Evolutionary conservation across 768 basidiomycete genomes (phyloP), one percentile per base, ranked within the genome.

Genomic region (Pleurotus sapidus): DNA sequence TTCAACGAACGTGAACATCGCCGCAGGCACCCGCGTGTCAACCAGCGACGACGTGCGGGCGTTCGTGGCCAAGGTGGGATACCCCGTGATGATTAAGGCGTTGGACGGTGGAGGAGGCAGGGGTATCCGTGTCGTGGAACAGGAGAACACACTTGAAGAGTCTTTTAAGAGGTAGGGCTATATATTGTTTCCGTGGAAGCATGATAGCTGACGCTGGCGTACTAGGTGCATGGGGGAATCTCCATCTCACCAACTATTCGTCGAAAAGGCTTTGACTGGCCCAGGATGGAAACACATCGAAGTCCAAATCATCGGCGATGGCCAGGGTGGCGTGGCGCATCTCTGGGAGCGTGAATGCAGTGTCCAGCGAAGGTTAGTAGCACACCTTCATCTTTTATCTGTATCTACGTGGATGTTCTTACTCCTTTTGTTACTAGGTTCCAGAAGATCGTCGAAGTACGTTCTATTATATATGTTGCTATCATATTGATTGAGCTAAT

Each of bases 301-400:
- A 70, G 87, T 93, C 24, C 93, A 95, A 70, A 74, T 95, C 45
- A 76, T 95, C 46, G 93, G 89, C 12, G 93, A 95, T 67, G 82
- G 79, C 2, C 67, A 79, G 38, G 93, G 92, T 27, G 87, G 87
- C 71, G 85, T 87, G 20, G 87, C 89, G 46, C 93, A 95, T 69
- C 78, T 94, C 46, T 95, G 93, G 70, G 93, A 95, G 71, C 86
- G 93, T 62, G 93, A 95, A 69, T 95, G 93, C 67, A 94, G 92
- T 47, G 90, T 95, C 2, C 93, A 95, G 70, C 78, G 93, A 62
- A 78, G 93, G 66, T 91, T 86, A 30, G 62, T 43, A 8, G 3
- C 54, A 5, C 7, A 1, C 25, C 7, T 27, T 5, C 24, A 11
- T 7, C n/a, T 17, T n/a, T 8, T 18, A 5, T 27, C 9, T 6